Conservation (phyloP, 2,329 filamentous ascomycete species). For the Claviceps maximensis region DNA sequence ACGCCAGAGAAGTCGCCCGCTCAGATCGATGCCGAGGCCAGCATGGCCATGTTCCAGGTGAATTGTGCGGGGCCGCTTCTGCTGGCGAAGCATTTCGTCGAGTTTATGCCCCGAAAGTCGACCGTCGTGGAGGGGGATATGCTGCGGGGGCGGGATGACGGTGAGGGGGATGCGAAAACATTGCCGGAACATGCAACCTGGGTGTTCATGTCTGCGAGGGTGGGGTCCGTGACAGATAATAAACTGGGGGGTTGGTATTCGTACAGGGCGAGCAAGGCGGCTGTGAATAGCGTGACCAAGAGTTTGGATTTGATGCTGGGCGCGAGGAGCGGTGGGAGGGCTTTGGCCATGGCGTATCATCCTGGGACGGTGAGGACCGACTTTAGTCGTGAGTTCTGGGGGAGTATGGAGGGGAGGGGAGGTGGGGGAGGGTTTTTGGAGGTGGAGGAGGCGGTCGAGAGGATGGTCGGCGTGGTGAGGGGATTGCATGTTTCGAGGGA, state of each 20-base stretch:
- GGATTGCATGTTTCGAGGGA: constrained; percentile 31
- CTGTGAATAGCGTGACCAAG: constrained; percentile 56
- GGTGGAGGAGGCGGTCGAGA: constrained; percentile 51
- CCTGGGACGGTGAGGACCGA: constrained; percentile 71
- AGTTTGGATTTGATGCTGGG: constrained; percentile 56
- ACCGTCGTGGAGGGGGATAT: constrained; percentile 12
- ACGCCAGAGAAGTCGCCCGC: constrained; percentile 57
- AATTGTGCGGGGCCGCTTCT: constrained; percentile 65
- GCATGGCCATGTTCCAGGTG: constrained; percentile 56
- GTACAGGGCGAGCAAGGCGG: constrained; percentile 66
- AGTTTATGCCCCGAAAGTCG: constrained; percentile 51
- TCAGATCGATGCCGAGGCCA: constrained; percentile 47
- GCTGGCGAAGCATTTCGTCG: constrained; percentile 61
- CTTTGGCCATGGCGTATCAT: constrained; percentile 58
- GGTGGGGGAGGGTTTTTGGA: constrained; percentile 45
- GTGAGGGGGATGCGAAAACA: neutral
- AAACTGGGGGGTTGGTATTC: constrained; percentile 66
- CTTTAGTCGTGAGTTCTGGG: constrained; percentile 62
- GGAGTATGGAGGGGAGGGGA: constrained; percentile 37
- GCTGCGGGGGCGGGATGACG: neutral
- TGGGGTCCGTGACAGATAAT: constrained; percentile 64
- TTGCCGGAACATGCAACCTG: constrained; percentile 47
- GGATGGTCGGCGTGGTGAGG: constrained; percentile 45
- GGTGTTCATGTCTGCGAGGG: constrained; percentile 65
- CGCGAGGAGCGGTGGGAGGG: constrained; percentile 43